A percentile compares a stretch with the other conserved stretches of the same genome.
phyloP scores from a whole-genome alignment of 768 basidiomycete genomes.

The Lactarius hatsudake region DNA sequence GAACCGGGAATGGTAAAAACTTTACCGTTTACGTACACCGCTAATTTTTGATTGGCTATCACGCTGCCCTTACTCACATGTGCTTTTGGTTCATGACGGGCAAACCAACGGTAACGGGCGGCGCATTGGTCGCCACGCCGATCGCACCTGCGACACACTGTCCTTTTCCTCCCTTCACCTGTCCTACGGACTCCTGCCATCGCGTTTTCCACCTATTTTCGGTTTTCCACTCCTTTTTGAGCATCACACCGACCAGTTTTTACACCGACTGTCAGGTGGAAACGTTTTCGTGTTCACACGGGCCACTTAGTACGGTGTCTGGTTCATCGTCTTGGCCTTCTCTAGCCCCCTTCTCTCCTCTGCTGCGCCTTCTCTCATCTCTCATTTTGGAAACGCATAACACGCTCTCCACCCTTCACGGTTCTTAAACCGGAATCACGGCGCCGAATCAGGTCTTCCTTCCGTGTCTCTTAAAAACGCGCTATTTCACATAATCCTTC shows the following conservation, averaged over 20 bases:
- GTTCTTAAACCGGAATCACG: not conserved
- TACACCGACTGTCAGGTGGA: not conserved
- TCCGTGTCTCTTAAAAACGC: conserved; percentile 6
- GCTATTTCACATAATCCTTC: not conserved
- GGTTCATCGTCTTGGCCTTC: not conserved
- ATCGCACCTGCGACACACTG: not conserved
- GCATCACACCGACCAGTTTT: not conserved
- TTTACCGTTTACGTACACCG: conserved; percentile 21
- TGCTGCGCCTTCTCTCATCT: conserved; percentile 1
- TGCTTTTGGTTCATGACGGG: conserved; percentile 14
- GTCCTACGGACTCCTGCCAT: not conserved
- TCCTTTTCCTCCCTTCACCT: not conserved
- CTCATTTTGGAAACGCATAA: conserved; percentile 16
- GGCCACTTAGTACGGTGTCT: not conserved
- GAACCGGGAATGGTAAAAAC: not conserved
- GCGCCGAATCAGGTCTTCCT: conserved; percentile 1
- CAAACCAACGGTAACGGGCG: conserved; percentile 1
- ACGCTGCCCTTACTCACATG: not conserved
- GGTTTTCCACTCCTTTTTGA: not conserved
- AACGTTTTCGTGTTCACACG: not conserved
- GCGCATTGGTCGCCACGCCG: conserved; percentile 1
- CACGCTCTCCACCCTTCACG: not conserved
- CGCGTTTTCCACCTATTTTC: not conserved
- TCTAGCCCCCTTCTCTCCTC: not conserved
- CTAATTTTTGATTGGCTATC: conserved; percentile 9